These are phyloP conservation scores for Hyaloscypha finlandica DNA, from an alignment of 495 filamentous ascomycete genomes.

Conservation along the genomic window DNA sequence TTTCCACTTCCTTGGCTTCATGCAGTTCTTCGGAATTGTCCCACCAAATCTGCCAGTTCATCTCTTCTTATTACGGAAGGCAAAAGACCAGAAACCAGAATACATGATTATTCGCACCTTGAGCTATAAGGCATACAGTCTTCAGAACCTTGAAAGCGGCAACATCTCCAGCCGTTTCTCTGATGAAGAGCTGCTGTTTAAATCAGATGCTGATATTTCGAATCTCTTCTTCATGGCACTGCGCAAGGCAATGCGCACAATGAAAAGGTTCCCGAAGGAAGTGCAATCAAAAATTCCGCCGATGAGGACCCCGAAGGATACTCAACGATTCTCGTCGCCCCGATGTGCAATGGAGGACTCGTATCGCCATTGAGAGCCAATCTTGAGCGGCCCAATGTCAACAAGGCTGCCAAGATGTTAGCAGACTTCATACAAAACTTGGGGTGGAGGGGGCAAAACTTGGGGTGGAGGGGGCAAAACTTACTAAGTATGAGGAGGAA, in stretches of 20 bases:
- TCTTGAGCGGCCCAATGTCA: slow-evolving; percentile 27
- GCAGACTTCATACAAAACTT: neutral
- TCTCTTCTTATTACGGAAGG: no score
- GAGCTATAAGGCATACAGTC: no score
- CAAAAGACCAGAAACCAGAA: no score
- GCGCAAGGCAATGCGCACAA: slow-evolving; percentile 49
- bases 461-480: neutral
- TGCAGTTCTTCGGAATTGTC: no score
- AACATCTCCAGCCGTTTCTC: neutral
- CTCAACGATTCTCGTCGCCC: slow-evolving; percentile 65
- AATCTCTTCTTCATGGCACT: slow-evolving; percentile 50
- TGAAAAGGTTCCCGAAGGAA: slow-evolving; percentile 47
- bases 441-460: neutral
- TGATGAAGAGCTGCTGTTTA: no score
- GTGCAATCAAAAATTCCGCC: slow-evolving; percentile 69
- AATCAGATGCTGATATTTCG: neutral
- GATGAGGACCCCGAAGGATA: slow-evolving; percentile 69
- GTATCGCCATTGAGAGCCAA: slow-evolving; percentile 35
- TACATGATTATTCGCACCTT: no score
- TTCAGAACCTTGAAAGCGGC: neutral
- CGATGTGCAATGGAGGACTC: slow-evolving; percentile 79
- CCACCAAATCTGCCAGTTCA: no score
- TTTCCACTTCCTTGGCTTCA: neutral
- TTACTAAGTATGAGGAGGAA: slow-evolving; percentile 29
- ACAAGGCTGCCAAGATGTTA: slow-evolving; percentile 21